A percentile compares a stretch with the other conserved stretches of the same genome.
Conservation (phyloP, 768 basidiomycete genomes). For the Candolleomyces aberdarensis region DNA sequence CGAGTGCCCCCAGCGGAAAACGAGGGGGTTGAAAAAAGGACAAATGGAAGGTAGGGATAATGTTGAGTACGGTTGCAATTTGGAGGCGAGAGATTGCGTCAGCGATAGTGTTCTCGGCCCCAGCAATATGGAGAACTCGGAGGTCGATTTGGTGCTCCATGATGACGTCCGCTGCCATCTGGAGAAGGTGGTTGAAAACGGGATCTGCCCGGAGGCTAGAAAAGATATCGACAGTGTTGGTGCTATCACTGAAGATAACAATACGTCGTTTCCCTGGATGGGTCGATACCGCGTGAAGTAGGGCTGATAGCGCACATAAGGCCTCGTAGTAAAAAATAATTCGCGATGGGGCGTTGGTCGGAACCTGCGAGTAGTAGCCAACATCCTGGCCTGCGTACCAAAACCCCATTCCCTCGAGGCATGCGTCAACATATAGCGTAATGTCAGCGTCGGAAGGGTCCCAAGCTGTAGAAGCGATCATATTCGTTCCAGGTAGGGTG, state of each 20-base stretch:
- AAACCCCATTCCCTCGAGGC: slow-evolving; percentile 21
- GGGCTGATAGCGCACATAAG: neutral
- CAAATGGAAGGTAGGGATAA: neutral
- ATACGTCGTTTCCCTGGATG: neutral
- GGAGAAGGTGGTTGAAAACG: slow-evolving; percentile 21
- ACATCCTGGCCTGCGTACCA: slow-evolving; percentile 29
- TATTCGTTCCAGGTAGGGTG: neutral
- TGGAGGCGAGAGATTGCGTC: slow-evolving; percentile 22
- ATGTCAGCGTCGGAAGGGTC: neutral
- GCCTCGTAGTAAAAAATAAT: slow-evolving; percentile 29
- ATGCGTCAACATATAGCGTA: slow-evolving; percentile 27
- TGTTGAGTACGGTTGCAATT: neutral
- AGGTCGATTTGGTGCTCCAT: slow-evolving; percentile 11
- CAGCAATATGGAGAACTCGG: slow-evolving; percentile 17
- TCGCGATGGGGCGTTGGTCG: neutral
- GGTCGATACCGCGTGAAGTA: too few relatives aligned
- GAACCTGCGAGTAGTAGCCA: neutral
- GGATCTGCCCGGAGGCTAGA: slow-evolving; percentile 12
- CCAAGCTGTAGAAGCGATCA: slow-evolving; percentile 17
- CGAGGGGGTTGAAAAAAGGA: slow-evolving; percentile 3
- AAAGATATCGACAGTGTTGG: slow-evolving; percentile 27
- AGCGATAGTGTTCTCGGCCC: slow-evolving; percentile 19
- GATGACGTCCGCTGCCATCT: slow-evolving; percentile 14
- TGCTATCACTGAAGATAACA: slow-evolving; percentile 24
- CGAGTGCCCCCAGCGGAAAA: slow-evolving; percentile 21